Evolutionary conservation across 768 basidiomycete genomes (phyloP).

Genomic region (Kwoniella botswanensis): DNA sequence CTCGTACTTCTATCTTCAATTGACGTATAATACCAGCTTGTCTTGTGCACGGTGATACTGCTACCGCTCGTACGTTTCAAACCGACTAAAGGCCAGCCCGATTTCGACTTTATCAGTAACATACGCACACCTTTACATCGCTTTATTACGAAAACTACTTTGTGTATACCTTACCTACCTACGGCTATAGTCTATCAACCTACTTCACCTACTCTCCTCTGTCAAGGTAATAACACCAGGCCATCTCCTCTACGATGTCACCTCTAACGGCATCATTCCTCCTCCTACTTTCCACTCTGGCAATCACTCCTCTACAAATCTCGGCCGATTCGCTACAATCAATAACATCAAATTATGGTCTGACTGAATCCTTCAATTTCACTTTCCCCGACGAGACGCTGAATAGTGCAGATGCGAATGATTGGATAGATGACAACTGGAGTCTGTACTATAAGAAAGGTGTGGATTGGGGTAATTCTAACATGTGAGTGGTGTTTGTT

Average conservation of each 20-base stretch:
- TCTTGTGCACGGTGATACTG: too few relatives aligned
- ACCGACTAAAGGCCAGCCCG: too few relatives aligned
- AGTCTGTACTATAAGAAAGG: constrained; percentile 23
- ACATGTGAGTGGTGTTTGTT: constrained; percentile 37
- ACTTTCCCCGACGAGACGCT: constrained; percentile 35
- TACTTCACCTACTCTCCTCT: background rate
- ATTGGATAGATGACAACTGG: constrained; percentile 39
- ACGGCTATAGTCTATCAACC: background rate
- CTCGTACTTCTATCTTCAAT: too few relatives aligned
- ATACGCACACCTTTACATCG: too few relatives aligned
- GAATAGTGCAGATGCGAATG: constrained; percentile 35
- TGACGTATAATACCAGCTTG: too few relatives aligned
- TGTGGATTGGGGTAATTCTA: constrained; percentile 36
- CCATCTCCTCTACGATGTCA: background rate
- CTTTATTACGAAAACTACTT: too few relatives aligned
- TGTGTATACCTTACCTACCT: too few relatives aligned
- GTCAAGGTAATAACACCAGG: too few relatives aligned
- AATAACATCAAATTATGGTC: constrained; percentile 28
- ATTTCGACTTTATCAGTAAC: too few relatives aligned
- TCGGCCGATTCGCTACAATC: constrained; percentile 10
- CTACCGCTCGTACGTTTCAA: too few relatives aligned
- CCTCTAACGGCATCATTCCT: background rate
- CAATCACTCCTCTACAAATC: background rate
- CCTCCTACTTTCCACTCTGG: background rate
- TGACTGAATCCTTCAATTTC: constrained; percentile 37